Percentiles rank a stretch among this genome's conserved stretches.
phyloP scores from a whole-genome alignment of 441 rosid species.

The Mallotus japonicus region DNA sequence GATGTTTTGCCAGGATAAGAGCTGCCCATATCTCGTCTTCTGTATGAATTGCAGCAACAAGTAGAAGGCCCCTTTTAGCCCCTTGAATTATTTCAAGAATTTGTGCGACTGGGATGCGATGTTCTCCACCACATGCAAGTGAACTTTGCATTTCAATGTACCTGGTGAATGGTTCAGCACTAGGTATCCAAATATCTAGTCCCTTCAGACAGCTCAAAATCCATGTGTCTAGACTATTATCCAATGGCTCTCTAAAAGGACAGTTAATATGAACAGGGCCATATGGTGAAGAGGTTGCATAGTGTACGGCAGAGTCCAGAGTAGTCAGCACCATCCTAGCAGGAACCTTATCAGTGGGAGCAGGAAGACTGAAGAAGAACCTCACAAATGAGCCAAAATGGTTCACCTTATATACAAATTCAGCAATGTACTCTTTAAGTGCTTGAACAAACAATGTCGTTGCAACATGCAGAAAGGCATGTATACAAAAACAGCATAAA shows the following conservation, averaged over 20 bases:
- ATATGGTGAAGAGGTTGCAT: constrained; percentile 66
- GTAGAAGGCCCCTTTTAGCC: constrained; percentile 64
- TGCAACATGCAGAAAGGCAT: neutral
- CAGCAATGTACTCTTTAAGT: constrained; percentile 12
- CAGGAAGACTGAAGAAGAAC: constrained; percentile 89
- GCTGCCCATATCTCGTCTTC: constrained; percentile 97
- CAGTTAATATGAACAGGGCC: constrained; percentile 99
- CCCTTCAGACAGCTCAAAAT: constrained; percentile 71
- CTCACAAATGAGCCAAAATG: constrained; percentile 94
- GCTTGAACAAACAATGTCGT: neutral
- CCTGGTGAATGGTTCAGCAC: constrained; percentile 75
- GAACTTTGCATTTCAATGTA: constrained; percentile 56
- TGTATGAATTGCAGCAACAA: constrained; percentile 64
- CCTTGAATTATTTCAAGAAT: constrained; percentile 54
- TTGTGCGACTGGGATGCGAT: constrained; percentile 42
- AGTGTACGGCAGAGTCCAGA: constrained; percentile 81
- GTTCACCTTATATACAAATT: constrained; percentile 57
- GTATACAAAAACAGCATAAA: neutral
- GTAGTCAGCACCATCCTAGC: constrained; percentile 91
- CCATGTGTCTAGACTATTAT: constrained; percentile 61
- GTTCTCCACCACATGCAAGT: constrained; percentile 31
- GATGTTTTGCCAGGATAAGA: constrained; percentile 81
- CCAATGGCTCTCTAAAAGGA: constrained; percentile 91
- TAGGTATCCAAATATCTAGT: constrained; percentile 75
- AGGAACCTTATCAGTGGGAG: constrained; percentile 72